Conservation (phyloP, 78 protist genomes). For the Dictyostelium citrinum region DNA sequence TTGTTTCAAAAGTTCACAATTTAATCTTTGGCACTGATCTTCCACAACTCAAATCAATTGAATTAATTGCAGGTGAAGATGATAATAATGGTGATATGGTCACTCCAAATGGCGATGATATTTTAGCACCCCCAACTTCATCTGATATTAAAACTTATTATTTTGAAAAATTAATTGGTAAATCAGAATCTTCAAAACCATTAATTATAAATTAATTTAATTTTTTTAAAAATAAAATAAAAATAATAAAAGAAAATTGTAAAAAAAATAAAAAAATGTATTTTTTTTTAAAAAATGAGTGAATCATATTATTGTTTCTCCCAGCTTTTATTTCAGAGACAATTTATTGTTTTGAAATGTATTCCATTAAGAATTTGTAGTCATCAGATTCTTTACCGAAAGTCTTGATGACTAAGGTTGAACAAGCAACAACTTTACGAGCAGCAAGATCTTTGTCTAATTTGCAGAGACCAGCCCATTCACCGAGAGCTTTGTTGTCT, state of each 20-base stretch:
- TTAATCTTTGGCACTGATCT: background rate
- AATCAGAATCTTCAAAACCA: background rate
- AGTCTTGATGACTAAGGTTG: conserved; percentile 90
- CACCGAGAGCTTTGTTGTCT: conserved; percentile 94
- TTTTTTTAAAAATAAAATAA: too few relatives aligned
- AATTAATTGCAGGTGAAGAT: background rate
- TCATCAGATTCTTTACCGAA: conserved; percentile 89
- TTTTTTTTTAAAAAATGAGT: background rate
- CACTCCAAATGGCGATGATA: background rate
- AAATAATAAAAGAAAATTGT: too few relatives aligned
- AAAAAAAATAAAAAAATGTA: background rate
- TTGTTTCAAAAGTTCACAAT: background rate
- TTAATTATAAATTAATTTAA: background rate
- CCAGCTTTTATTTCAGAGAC: background rate
- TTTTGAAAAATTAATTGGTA: background rate
- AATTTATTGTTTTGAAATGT: conserved; percentile 64
- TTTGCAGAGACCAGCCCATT: conserved; percentile 98
- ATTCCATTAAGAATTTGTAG: conserved; percentile 84
- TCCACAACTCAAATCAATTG: background rate
- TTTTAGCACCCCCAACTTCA: background rate
- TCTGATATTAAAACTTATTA: background rate
- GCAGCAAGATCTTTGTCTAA: conserved; percentile 96
- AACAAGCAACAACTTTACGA: conserved; percentile 95
- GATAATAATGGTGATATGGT: background rate
- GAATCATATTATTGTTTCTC: background rate